These are phyloP conservation scores for Acanthamoeba healyi DNA, from an alignment of 208 protist genomes.

Conservation along the genomic window DNA sequence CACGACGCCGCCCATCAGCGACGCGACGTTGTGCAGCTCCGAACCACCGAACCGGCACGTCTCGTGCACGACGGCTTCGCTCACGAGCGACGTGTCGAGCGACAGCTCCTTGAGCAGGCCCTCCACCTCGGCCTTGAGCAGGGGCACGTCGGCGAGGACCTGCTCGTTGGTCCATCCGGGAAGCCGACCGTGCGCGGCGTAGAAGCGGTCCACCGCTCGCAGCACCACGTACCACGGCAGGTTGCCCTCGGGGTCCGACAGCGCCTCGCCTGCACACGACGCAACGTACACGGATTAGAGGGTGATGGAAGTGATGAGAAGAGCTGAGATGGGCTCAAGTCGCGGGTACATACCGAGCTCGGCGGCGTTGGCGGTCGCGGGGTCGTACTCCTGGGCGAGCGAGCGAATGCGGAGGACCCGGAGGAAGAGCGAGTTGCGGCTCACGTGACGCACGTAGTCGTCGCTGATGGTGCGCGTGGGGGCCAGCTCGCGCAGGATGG, in stretches of 20 bases:
- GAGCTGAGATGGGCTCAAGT: too few relatives aligned
- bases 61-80: constrained; percentile 89
- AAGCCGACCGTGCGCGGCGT: constrained; percentile 74
- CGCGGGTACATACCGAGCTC: constrained; percentile 56
- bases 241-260: constrained; percentile 67
- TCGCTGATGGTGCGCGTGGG: constrained; percentile 35
- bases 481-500: constrained; percentile 65
- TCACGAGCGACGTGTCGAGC: constrained; percentile 65
- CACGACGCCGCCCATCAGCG: constrained; percentile 94
- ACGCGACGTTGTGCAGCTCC: constrained; percentile 94
- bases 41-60: constrained; percentile 89
- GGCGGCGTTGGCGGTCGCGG: not conserved
- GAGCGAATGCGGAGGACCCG: constrained; percentile 79
- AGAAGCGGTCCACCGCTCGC: constrained; percentile 87
- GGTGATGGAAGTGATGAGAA: too few relatives aligned
- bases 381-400: constrained; percentile 82
- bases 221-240: constrained; percentile 88
- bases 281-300: too few relatives aligned
- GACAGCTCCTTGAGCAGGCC: constrained; percentile 65
- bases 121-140: constrained; percentile 68
- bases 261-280: not conserved
- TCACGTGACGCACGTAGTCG: constrained; percentile 81
- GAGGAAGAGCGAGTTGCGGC: constrained; percentile 81
- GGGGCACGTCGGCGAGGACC: constrained; percentile 79
- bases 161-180: constrained; percentile 83